These are phyloP conservation scores for Aspergillus oerlinghausenensis DNA, from an alignment of 2,329 filamentous ascomycete species.

Conservation along the genomic window DNA sequence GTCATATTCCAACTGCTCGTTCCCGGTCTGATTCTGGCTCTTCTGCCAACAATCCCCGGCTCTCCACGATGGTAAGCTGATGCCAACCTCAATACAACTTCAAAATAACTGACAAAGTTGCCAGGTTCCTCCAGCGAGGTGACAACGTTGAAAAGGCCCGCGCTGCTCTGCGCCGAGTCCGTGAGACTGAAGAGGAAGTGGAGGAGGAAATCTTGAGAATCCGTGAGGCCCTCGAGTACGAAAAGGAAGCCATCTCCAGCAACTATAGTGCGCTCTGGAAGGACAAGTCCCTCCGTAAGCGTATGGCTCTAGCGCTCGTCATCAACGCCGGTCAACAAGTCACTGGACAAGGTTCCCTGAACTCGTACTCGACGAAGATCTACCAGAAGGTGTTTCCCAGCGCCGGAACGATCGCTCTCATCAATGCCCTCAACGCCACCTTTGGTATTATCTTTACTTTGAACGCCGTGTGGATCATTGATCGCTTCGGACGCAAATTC, in stretches of 20 bases:
- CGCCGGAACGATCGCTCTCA: conserved; percentile 60
- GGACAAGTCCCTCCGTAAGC: conserved; percentile 63
- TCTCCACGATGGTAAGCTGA: conserved; percentile 57
- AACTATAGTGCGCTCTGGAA: conserved; percentile 65
- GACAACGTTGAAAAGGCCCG: conserved; percentile 59
- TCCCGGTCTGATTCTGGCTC: conserved; percentile 56
- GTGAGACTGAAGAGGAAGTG: conserved; percentile 61
- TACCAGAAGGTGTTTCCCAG: conserved; percentile 66
- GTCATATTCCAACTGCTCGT: conserved; percentile 70
- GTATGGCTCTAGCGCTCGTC: conserved; percentile 60
- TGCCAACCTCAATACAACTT: conserved; percentile 23
- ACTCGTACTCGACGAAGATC: conserved; percentile 68
- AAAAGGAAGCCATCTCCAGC: conserved; percentile 63
- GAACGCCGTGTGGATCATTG: conserved; percentile 69
- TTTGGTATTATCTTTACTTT: conserved; percentile 69
- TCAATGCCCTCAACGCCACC: conserved; percentile 70
- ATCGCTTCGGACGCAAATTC: conserved; percentile 66
- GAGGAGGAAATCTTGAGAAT: conserved; percentile 63
- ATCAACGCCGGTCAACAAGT: conserved; percentile 69
- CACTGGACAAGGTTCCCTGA: conserved; percentile 67
- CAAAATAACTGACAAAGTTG: not conserved
- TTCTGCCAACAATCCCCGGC: conserved; percentile 64
- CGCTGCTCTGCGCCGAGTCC: conserved; percentile 54
- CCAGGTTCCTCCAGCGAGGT: conserved; percentile 51
- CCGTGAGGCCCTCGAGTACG: conserved; percentile 65